Conservation (phyloP, 257 asterid species). For the Nicotiana tomentosiformis region DNA sequence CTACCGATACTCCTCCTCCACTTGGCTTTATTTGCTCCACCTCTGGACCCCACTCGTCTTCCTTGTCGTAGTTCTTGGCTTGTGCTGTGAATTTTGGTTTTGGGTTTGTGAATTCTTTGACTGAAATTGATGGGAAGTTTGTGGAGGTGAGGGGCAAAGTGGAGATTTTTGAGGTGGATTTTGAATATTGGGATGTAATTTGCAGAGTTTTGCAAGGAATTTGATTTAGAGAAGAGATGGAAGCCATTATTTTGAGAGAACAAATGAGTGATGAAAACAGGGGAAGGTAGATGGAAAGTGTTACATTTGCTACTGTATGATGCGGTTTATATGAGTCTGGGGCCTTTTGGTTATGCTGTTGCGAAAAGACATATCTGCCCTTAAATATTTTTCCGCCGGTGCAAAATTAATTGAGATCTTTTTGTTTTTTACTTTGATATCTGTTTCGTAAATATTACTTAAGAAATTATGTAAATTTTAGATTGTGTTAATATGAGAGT, state of each 20-base stretch:
- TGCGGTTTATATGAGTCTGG: no score
- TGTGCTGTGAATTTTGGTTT: slow-evolving; percentile 20
- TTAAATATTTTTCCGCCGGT: no score
- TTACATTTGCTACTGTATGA: no score
- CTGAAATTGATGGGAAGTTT: slow-evolving; percentile 16
- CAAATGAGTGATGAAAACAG: no score
- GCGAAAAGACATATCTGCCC: no score
- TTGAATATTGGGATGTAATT: slow-evolving; percentile 1
- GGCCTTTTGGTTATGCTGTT: no score
- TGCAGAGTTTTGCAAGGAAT: slow-evolving; percentile 19
- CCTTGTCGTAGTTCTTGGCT: slow-evolving; percentile 17
- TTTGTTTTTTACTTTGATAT: no score
- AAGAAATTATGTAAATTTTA: no score
- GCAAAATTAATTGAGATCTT: no score
- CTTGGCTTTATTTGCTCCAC: slow-evolving; percentile 23
- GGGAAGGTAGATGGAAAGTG: no score
- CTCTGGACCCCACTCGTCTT: slow-evolving; percentile 9
- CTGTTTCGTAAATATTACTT: no score
- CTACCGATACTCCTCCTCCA: slow-evolving; percentile 43
- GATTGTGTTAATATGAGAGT: no score
- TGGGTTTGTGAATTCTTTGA: background rate
- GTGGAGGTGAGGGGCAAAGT: slow-evolving; percentile 24
- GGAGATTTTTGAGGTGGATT: slow-evolving; percentile 10
- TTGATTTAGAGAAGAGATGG: slow-evolving; percentile 39
- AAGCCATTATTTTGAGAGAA: slow-evolving; percentile 43